Base-by-base conservation (phyloP, 2,329 filamentous ascomycete species). In the Talaromyces sp. region DNA sequence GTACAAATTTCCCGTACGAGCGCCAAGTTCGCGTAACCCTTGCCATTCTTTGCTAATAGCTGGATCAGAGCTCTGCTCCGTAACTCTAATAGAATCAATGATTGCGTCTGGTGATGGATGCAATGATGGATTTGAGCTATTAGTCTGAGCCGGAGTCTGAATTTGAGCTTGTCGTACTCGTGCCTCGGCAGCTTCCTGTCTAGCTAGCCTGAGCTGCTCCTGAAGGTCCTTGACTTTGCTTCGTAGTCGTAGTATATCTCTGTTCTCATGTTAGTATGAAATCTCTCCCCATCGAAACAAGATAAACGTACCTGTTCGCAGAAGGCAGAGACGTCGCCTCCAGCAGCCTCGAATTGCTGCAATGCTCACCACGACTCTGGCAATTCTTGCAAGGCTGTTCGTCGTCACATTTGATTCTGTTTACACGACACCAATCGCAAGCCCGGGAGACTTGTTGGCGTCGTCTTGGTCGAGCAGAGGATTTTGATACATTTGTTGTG, bases 141-240 rank as follows among this genome's bases (percentile, higher is more conserved):
- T 43, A 22, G 11, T 43, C 21, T 43, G 40, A 22, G 19, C 19
- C 19, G 40, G 40, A 15, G 40, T 43, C 21, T 43, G 40, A 25
- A 43, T 22, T 15, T 43, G 40, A 25, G 13, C 40, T 43, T 43
- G 56, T 15, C 35, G 59, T 11, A 56, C 56, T 40, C 54, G 63
- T 28, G 60, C 60, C 60, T 48, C 63, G 25, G 52, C 28, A 50
- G 50, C n/a, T 59, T 35, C 63, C 57, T 33, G 62, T 52, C 37
- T 65, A 57, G 37, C 60, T 22, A 61, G 61, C 51, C 71, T 65
- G 2, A 77, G 60, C 28, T 75, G 68, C 33, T 59, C 53, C 54
- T 73, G 65, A 8, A 71, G 56, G 25, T 70, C 67, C 45, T 64
- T 61, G 17, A 70, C 61, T 35, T 64, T 67, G 40, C 67, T 63